Base-by-base conservation (phyloP, 192 early-diverging fungal species). In the Gonapodya prolifera region DNA sequence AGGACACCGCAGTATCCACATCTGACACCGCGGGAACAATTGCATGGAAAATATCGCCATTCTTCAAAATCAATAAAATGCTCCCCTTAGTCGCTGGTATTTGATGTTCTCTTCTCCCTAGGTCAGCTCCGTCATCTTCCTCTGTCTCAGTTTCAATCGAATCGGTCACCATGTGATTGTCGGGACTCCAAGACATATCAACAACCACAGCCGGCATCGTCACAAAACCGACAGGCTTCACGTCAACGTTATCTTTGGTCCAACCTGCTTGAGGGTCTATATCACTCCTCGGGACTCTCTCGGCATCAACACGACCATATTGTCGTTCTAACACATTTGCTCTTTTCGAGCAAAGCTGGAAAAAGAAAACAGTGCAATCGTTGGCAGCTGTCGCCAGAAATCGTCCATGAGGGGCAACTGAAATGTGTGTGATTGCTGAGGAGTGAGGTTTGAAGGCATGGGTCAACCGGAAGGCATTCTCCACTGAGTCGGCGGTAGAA, bases 361-460 rank as follows among this genome's bases (percentile, higher is more conserved):
- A 90, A 34, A 90, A 80, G 78, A 90, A 90, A 1, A 87, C 76
- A 2, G 88, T 86, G 1, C 74, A 34, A 79, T 90, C 88, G 2
- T 75, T 77, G 17, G 84, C 82, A 18, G 79, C 79, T 0, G 85
- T 88, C 0, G 85, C 87, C 74, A 90, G 77, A 69, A 80, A 83
- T 1, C 79, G 80, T 2, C 87, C 87, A 71, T 90, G 88, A 0
- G 82, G 75, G 1, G 88, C 87, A 13, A 90, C 78, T 16, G 75
- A 78, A 36, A 89, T 83, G 30, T 70, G 33, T 29, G 81, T 80
- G 34, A 90, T 84, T 1, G 84, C 75, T 13, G 23, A 32, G 2
- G 77, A 81, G 73, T 89, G 88, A 0, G 89, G 89, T 75, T 90
- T 90, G 75, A 85, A 84, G 0, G 84, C 87, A 77, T 81, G 85